Evolutionary conservation across 2,329 filamentous ascomycete genomes (phyloP), one percentile per base, ranked within the genome.

Genomic region (Calonectria fujianensis): DNA sequence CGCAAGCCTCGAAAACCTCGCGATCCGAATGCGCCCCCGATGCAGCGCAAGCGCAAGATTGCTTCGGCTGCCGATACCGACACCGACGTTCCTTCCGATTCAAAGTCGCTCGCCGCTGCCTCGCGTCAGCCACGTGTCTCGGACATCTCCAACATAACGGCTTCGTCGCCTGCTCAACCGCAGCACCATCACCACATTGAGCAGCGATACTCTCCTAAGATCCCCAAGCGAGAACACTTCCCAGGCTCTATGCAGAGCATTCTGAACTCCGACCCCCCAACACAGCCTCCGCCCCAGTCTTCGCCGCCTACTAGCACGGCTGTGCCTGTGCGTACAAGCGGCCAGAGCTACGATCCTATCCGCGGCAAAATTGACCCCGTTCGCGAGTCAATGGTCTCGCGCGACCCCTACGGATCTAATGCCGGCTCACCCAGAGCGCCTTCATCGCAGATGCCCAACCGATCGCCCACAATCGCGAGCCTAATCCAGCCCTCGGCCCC

Each of bases 341-440:
- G 95, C 54, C 94, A 95, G 81, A 95, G 94, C 80, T 98, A 97
- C 85, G 96, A 98, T 84, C 96, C 96, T 0, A 96, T 98, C 77
- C 92, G 96, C 61, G 95, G 94, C n/a, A 92, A 90, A 77, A 93
- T 92, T 78, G 91, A 93, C 78, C 91, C 91, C 1, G 88, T 93
- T 64, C 87, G 91, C 52, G 91, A 91, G 81, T 94, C 91, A 3
- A 91, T 93, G 82, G 80, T 90, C 59, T 80, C 89, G 77, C 86
- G 89, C 83, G 85, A 90, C 84, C 82, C 88, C 76, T 86, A 87
- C 65, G 82, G 77, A 20, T 82, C 89, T 4, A 82, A 89, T 70
- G 87, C 84, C 31, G 83, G 87, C 39, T 92, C 91, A 10, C 91
- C 90, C n/a, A 87, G 89, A 61, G 83, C 80, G 20, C 81, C 84